phyloP scores from a whole-genome alignment of 1,139 yeast species.

The Candida mesenterica region DNA sequence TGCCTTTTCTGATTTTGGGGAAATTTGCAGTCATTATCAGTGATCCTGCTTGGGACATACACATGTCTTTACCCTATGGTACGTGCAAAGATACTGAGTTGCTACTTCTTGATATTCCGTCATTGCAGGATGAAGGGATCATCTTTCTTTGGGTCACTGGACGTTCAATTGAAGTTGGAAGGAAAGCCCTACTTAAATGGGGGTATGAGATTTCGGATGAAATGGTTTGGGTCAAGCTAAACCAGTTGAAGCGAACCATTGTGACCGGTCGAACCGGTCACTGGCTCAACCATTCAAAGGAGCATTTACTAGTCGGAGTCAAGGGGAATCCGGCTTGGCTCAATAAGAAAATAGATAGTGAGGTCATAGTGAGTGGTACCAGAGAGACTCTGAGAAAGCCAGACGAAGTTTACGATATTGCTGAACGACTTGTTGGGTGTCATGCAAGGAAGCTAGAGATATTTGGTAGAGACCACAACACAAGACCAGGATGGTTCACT shows the following conservation, averaged over 20 bases:
- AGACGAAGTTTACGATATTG: constrained; percentile 82
- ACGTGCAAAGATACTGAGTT: constrained; percentile 75
- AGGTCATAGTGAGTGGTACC: constrained; percentile 76
- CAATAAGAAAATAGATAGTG: constrained; percentile 62
- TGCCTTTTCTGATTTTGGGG: constrained; percentile 71
- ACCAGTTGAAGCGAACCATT: constrained; percentile 82
- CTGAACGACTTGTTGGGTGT: constrained; percentile 77
- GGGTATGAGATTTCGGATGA: constrained; percentile 80
- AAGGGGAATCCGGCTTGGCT: constrained; percentile 84
- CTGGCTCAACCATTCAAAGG: constrained; percentile 95
- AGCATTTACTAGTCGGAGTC: constrained; percentile 79
- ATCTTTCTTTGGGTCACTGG: constrained; percentile 93
- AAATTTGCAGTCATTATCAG: constrained; percentile 85
- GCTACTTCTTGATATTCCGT: constrained; percentile 59
- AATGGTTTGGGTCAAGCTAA: constrained; percentile 85
- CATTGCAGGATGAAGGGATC: constrained; percentile 79
- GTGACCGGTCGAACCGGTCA: constrained; percentile 97
- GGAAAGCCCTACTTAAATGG: constrained; percentile 75
- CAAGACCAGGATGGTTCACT: constrained; percentile 89
- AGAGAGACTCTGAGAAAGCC: constrained; percentile 91
- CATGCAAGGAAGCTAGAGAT: constrained; percentile 79
- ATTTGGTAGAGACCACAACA: constrained; percentile 83
- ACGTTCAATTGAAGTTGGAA: constrained; percentile 83
- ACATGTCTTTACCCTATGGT: constrained; percentile 77
- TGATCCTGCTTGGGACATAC: constrained; percentile 91